These are phyloP conservation scores for Lactuca saligna DNA, from an alignment of 129 eudicot species.

Conservation along the genomic window DNA sequence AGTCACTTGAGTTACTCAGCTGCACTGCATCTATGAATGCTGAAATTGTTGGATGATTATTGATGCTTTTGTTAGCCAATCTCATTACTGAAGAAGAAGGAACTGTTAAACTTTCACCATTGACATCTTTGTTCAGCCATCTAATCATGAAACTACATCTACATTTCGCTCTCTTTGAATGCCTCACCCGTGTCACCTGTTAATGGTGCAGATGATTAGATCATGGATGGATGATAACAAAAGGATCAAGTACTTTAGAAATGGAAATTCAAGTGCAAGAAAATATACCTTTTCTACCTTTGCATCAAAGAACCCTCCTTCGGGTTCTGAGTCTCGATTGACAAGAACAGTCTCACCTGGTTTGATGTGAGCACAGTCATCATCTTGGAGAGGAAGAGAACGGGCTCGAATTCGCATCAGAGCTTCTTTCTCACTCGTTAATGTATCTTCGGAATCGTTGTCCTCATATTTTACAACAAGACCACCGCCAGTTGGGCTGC, in stretches of 20 bases:
- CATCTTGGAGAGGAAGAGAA: slow-evolving; percentile 55
- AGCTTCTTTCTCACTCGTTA: slow-evolving; percentile 48
- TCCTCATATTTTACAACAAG: slow-evolving; percentile 42
- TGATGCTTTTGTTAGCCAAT: slow-evolving; percentile 44
- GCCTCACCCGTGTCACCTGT: slow-evolving; percentile 52
- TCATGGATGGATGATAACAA: not conserved
- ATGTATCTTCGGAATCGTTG: slow-evolving; percentile 34
- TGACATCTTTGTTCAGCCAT: slow-evolving; percentile 52
- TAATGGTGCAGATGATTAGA: slow-evolving; percentile 16
- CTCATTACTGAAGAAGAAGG: slow-evolving; percentile 60
- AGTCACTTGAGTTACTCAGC: slow-evolving; percentile 20
- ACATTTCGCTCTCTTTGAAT: slow-evolving; percentile 58
- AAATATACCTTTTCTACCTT: slow-evolving; percentile 57
- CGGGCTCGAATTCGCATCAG: slow-evolving; percentile 53
- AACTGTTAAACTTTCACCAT: slow-evolving; percentile 39
- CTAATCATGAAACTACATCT: slow-evolving; percentile 59
- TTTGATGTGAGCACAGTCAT: slow-evolving; percentile 42
- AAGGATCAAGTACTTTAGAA: not conserved
- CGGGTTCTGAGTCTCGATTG: slow-evolving; percentile 33
- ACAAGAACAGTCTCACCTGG: slow-evolving; percentile 68
- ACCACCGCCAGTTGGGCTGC: slow-evolving; percentile 55
- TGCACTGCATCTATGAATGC: slow-evolving; percentile 45
- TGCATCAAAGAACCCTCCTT: slow-evolving; percentile 56
- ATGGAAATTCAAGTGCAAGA: slow-evolving; percentile 16
- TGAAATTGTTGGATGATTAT: slow-evolving; percentile 54